phyloP scores from a whole-genome alignment of 1,284 basidiomycete genomes.

The Peniophora sp. region DNA sequence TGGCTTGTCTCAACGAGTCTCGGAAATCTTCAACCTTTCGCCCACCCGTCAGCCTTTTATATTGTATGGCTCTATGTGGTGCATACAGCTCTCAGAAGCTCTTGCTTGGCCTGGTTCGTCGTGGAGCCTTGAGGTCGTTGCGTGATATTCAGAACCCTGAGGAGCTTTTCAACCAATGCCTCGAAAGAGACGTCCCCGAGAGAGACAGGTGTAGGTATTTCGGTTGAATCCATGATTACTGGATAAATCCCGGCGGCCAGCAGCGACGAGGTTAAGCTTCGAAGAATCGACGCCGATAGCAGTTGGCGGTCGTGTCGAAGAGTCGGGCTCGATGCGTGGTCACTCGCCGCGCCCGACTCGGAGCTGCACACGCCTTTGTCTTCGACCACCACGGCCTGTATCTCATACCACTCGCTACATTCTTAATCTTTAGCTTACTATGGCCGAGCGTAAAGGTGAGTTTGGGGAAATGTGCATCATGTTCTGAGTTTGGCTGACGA shows the following conservation, averaged over 20 bases:
- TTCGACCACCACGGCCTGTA: too few species aligned
- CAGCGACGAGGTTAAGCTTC: neutral
- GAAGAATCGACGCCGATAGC: neutral
- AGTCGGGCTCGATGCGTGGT: too few species aligned
- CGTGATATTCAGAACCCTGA: conserved; percentile 43
- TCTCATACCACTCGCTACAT: neutral
- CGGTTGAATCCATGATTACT: neutral
- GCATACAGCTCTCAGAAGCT: conserved; percentile 51
- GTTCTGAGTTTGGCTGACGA: neutral
- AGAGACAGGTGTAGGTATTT: neutral
- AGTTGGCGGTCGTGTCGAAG: too few species aligned
- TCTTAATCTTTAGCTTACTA: conserved; percentile 26
- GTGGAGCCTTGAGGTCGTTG: conserved; percentile 42
- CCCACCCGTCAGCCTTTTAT: too few species aligned
- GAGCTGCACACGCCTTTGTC: neutral
- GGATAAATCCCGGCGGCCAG: neutral
- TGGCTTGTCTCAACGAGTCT: conserved; percentile 44
- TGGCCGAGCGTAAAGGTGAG: conserved; percentile 85
- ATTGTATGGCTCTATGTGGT: neutral
- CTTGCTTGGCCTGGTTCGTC: conserved; percentile 50
- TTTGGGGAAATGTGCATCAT: neutral
- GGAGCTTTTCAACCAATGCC: conserved; percentile 43
- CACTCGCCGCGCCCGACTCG: too few species aligned
- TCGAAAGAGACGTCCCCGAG: conserved; percentile 33
- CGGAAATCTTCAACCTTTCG: conserved; percentile 60